Evolutionary conservation across 805 yeast genomes (phyloP).

Genomic region (Metschnikowia drakensbergensis): DNA sequence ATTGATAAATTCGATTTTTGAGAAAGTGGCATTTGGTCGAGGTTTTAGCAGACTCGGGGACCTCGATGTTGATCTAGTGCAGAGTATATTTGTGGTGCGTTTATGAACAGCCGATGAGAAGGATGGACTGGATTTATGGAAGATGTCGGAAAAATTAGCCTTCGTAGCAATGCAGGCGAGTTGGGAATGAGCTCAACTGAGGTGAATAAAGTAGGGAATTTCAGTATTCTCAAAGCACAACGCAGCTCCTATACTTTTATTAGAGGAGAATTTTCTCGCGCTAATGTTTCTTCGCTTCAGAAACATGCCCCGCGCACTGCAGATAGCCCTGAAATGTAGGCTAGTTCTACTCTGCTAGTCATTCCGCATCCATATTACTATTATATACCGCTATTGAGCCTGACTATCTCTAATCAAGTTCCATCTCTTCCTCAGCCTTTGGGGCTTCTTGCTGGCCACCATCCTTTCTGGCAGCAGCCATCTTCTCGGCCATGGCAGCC

Average conservation of each 20-base stretch:
- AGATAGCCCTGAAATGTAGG: not conserved
- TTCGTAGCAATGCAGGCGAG: not conserved
- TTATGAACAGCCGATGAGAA: not conserved
- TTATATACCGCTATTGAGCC: not conserved
- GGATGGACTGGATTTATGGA: not conserved
- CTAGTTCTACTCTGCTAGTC: not conserved
- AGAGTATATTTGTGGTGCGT: conserved; percentile 6
- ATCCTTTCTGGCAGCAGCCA: conserved; percentile 70
- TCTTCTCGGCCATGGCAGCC: conserved; percentile 77
- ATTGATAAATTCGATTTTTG: conserved; percentile 40
- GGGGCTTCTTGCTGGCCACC: conserved; percentile 22
- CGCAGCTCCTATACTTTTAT: not conserved
- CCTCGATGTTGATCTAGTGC: not conserved
- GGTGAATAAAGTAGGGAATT: not conserved
- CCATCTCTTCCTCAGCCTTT: conserved; percentile 22
- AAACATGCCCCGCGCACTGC: conserved; percentile 3
- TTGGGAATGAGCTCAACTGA: not conserved
- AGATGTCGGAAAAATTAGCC: not conserved
- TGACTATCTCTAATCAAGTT: conserved; percentile 13
- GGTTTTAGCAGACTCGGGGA: not conserved
- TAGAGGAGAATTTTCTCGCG: conserved; percentile 7
- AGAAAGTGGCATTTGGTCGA: conserved; percentile 20
- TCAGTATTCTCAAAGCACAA: conserved; percentile 1
- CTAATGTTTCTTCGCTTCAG: conserved; percentile 1
- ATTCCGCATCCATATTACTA: conserved; percentile 3